phyloP scores from a whole-genome alignment of 352 stramenopile species.

The Phytophthora macrochlamydospora region DNA sequence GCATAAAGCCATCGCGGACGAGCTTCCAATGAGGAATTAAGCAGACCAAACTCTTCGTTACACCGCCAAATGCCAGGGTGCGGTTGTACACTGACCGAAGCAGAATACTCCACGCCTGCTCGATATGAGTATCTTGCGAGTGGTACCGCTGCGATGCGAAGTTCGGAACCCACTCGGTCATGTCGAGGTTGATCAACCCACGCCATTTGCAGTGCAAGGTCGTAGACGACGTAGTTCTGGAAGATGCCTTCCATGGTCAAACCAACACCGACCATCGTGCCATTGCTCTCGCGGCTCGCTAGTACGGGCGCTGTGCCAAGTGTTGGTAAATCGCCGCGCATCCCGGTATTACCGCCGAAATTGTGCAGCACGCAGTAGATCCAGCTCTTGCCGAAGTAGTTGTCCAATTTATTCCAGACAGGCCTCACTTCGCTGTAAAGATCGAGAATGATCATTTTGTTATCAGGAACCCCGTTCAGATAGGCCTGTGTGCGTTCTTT shows the following conservation, averaged over 20 bases:
- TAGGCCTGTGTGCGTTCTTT: conserved; percentile 62
- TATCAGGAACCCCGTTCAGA: conserved; percentile 54
- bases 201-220: conserved; percentile 76
- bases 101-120: conserved; percentile 61
- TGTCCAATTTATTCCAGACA: conserved; percentile 76
- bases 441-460: conserved; percentile 83
- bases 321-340: conserved; percentile 75
- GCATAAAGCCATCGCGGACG: conserved; percentile 73
- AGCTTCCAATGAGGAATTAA: conserved; percentile 76
- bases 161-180: conserved; percentile 50
- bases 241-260: conserved; percentile 89
- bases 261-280: conserved; percentile 77
- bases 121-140: conserved; percentile 45
- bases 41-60: conserved; percentile 76
- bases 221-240: conserved; percentile 89
- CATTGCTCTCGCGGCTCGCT: conserved; percentile 48
- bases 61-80: conserved; percentile 61
- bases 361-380: conserved; percentile 89
- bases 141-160: conserved; percentile 72
- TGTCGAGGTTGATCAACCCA: conserved; percentile 59
- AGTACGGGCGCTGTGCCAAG: conserved; percentile 55
- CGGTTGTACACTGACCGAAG: conserved; percentile 77
- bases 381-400: conserved; percentile 85
- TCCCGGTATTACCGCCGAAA: conserved; percentile 78
- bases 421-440: conserved; percentile 79